Evolutionary conservation across 441 rosid species (phyloP).

Genomic region (Pelargonium citronellum): DNA sequence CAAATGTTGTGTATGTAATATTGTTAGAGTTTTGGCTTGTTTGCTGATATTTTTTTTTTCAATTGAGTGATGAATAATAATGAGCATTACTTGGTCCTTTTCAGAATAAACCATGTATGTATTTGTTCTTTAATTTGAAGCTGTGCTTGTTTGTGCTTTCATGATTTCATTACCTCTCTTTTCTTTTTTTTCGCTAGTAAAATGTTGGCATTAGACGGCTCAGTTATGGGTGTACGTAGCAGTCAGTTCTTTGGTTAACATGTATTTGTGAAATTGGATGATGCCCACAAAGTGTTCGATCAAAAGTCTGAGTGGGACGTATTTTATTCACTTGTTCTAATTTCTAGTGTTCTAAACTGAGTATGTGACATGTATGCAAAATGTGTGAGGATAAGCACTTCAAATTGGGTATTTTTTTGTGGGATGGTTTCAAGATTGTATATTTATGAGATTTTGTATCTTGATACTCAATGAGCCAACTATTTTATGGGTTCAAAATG

Average conservation of each 20-base stretch:
- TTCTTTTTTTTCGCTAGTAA: no score
- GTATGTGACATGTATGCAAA: not conserved
- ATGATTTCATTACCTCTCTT: not conserved
- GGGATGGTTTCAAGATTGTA: not conserved
- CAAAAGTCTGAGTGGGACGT: not conserved
- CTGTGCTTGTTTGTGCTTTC: constrained; percentile 8
- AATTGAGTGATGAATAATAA: constrained; percentile 22
- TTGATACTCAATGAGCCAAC: not conserved
- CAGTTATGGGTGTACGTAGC: not conserved
- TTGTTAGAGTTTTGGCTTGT: constrained; percentile 14
- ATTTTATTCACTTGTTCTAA: not conserved
- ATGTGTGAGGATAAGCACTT: not conserved
- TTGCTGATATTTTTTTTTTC: constrained; percentile 5
- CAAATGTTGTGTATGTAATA: not conserved
- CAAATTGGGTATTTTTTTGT: not conserved
- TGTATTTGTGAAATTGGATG: not conserved
- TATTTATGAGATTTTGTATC: not conserved
- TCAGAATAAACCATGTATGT: constrained; percentile 22
- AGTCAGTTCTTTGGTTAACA: not conserved
- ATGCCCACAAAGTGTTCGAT: not conserved
- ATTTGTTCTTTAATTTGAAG: constrained; percentile 18
- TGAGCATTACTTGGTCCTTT: constrained; percentile 7
- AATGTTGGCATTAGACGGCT: not conserved
- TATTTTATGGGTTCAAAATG: not conserved
- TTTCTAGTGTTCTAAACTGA: not conserved